Evolutionary conservation across 2,329 filamentous ascomycete genomes (phyloP).

Genomic region (Didymella pomorum): DNA sequence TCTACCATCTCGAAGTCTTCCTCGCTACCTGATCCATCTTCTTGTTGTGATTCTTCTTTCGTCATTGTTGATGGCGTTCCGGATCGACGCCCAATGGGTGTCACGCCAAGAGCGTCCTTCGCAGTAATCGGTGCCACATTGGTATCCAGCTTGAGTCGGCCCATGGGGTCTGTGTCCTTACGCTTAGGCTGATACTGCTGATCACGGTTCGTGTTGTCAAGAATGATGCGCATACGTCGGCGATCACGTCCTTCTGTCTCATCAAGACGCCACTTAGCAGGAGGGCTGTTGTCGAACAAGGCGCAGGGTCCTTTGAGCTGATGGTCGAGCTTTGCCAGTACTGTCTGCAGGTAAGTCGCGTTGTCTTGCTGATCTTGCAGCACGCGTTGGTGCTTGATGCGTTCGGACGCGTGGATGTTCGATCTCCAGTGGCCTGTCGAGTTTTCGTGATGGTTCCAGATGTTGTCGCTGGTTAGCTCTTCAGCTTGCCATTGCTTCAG

Average conservation of each 20-base stretch:
- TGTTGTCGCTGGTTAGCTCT: constrained; percentile 71
- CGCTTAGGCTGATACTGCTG: constrained; percentile 87
- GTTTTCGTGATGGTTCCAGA: constrained; percentile 82
- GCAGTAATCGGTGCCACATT: constrained; percentile 46
- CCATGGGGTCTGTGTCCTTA: constrained; percentile 65
- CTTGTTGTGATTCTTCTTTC: constrained; percentile 30
- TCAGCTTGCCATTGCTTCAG: constrained; percentile 81
- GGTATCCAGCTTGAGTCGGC: constrained; percentile 58
- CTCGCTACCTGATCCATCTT: constrained; percentile 63
- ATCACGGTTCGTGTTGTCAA: constrained; percentile 71
- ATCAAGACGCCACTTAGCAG: constrained; percentile 88
- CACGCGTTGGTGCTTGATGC: constrained; percentile 87
- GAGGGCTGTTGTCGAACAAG: constrained; percentile 72
- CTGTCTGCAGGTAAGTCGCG: constrained; percentile 75
- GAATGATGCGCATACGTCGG: constrained; percentile 87
- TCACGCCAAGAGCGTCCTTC: constrained; percentile 41
- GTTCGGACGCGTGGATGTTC: constrained; percentile 92
- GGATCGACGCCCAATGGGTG: constrained; percentile 35
- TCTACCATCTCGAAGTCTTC: constrained; percentile 97
- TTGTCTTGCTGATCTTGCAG: constrained; percentile 95
- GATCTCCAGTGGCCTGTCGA: constrained; percentile 92
- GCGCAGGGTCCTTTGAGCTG: constrained; percentile 82
- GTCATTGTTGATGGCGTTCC: constrained; percentile 33
- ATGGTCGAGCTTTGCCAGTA: constrained; percentile 79
- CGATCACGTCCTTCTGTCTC: constrained; percentile 94